Evolutionary conservation across 2,329 filamentous ascomycete species (phyloP).

Genomic region (Clonostachys chloroleuca): DNA sequence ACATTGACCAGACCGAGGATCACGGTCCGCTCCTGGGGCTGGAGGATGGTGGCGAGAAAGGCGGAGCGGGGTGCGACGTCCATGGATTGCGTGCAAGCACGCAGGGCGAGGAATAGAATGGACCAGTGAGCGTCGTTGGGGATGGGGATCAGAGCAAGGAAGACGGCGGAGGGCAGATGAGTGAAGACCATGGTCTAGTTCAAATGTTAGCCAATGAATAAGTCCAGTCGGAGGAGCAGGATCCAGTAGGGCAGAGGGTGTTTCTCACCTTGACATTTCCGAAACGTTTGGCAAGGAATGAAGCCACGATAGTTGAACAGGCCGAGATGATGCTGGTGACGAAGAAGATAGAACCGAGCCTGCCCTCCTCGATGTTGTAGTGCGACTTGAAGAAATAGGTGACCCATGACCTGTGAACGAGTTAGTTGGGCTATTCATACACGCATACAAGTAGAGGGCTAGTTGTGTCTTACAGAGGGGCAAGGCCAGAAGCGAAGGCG

Average conservation of each 20-base stretch:
- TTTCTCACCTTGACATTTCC: conserved; percentile 46
- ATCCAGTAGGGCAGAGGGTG: no score
- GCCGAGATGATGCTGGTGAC: conserved; percentile 46
- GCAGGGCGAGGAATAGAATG: conserved; percentile 50
- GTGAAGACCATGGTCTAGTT: conserved; percentile 69
- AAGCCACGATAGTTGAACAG: conserved; percentile 45
- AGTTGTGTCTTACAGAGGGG: conserved; percentile 44
- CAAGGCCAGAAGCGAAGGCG: conserved; percentile 66
- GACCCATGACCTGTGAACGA: conserved; percentile 50
- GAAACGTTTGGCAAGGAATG: conserved; percentile 48
- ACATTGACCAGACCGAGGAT: conserved; percentile 69
- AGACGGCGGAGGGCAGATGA: conserved; percentile 64
- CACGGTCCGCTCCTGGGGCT: conserved; percentile 62
- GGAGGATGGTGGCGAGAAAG: conserved; percentile 63
- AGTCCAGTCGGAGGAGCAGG: no score
- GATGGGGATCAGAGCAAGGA: conserved; percentile 57
- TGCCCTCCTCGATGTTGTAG: conserved; percentile 40
- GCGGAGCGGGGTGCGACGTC: conserved; percentile 66
- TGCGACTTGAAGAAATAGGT: conserved; percentile 50
- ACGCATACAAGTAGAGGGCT: no score
- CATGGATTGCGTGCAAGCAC: conserved; percentile 62
- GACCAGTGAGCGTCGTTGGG: conserved; percentile 35
- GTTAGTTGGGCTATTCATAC: conserved; percentile 11
- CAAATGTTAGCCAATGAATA: background rate
- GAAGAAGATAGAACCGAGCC: conserved; percentile 51